A percentile compares a stretch with the other conserved stretches of the same genome.
Conservation (phyloP, 495 filamentous ascomycete genomes). For the Aspergillus heteromorphus region DNA sequence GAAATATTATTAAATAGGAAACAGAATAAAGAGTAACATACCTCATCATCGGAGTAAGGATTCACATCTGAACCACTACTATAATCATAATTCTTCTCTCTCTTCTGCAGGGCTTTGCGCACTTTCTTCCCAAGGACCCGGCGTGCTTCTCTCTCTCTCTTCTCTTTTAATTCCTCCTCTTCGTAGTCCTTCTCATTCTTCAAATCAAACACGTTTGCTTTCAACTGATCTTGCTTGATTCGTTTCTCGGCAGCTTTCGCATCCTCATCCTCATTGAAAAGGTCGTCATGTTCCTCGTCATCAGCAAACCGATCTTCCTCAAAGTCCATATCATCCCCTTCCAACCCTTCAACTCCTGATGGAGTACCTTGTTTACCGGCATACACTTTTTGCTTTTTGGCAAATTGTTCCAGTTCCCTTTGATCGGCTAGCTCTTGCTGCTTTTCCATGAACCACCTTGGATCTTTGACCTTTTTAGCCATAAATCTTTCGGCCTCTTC, state of each 20-base stretch:
- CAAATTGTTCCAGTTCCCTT: slow-evolving; percentile 45
- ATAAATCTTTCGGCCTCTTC: slow-evolving; percentile 83
- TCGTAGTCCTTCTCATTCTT: slow-evolving; percentile 85
- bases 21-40: too few relatives aligned
- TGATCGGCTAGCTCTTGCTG: slow-evolving; percentile 44
- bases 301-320: slow-evolving; percentile 70
- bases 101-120: slow-evolving; percentile 71
- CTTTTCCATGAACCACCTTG: slow-evolving; percentile 73
- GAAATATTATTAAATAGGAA: too few relatives aligned
- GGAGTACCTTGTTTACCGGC: slow-evolving; percentile 35
- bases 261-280: slow-evolving; percentile 84
- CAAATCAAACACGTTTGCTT: slow-evolving; percentile 79
- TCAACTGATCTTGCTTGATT: slow-evolving; percentile 81
- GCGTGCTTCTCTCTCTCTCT: slow-evolving; percentile 60
- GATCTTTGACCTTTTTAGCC: slow-evolving; percentile 64
- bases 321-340: slow-evolving; percentile 55
- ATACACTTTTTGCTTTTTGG: slow-evolving; percentile 42
- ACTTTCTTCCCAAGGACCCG: slow-evolving; percentile 68
- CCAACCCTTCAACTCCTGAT: slow-evolving; percentile 45
- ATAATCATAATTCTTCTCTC: slow-evolving; percentile 81
- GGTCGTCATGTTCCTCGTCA: slow-evolving; percentile 78
- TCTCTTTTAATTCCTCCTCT: slow-evolving; percentile 64
- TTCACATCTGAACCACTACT: slow-evolving; percentile 69
- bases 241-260: slow-evolving; percentile 77
- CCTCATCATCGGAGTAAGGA: slow-evolving; percentile 62